Base-by-base conservation (phyloP, 1,284 basidiomycete genomes). In the Leccinum fallax region DNA sequence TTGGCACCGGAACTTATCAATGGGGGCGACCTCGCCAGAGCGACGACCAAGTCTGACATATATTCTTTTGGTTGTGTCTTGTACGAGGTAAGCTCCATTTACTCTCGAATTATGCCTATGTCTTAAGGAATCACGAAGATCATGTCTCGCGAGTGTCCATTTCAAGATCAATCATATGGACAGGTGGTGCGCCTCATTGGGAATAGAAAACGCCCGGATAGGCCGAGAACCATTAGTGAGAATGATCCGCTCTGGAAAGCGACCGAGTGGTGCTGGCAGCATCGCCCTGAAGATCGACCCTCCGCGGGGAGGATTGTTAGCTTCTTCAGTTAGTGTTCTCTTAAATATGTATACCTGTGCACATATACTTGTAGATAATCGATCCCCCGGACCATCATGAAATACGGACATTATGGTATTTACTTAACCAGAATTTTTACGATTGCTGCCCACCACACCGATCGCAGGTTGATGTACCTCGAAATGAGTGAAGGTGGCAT, bases 61-160 rank as follows among this genome's bases (percentile, higher is more conserved):
- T 74, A 70, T 46, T 63, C 72, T 26, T 69, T 76, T 26, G 74
- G 67, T 4, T 75, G 72, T 48, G 62, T 74, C 30, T 32, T 75
- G n/a, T 76, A 76, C 51, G 72, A 76, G 71, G 73, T 71, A 57
- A 58, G 62, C 8, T 58, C 7, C 6, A 13, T 53, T 30, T 58
- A 6, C 19, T 54, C 57, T 2, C 2, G 19, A 5, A 26, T 32
- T 16, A 11, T 13, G 21, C 19, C 24, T 49, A 40, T 48, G 19
- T 48, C 43, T 61, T 26, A 63, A 55, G 30, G n/a, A 48, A 21
- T 58, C 36, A 38, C 52, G 34, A 34, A 75, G 71, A 71, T 73
- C 40, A 5, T 66, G 24, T 63, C 69, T 32, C 67, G 71, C 24
- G 46, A n/a, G 16, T n/a, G 61, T 2, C 74, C 70, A 1, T 76